A percentile compares a stretch with the other conserved stretches of the same genome.
Conservation (phyloP, 139 green algal genomes). For the Diplosphaera chodatii region DNA sequence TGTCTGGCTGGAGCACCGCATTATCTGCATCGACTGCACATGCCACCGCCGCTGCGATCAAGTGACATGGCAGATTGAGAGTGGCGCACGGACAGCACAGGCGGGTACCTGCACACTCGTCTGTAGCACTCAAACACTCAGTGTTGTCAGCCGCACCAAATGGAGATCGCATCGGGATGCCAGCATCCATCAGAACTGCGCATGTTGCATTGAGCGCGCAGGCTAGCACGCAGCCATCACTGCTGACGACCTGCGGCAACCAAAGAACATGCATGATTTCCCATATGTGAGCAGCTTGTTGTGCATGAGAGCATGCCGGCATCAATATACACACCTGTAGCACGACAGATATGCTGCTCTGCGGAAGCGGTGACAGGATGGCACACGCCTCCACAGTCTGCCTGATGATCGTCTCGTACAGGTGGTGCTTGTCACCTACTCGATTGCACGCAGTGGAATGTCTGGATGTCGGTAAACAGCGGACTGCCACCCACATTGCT, state of each 20-base stretch:
- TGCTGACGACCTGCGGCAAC: slow-evolving; percentile 42
- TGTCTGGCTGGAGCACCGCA: slow-evolving; percentile 28
- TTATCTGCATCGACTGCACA: slow-evolving; percentile 12
- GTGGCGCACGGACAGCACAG: too few species aligned
- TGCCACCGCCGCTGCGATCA: slow-evolving; percentile 25
- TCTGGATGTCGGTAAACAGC: background rate
- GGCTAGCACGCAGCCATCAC: slow-evolving; percentile 55
- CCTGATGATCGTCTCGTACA: slow-evolving; percentile 42
- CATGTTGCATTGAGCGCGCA: slow-evolving; percentile 61
- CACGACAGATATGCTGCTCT: slow-evolving; percentile 45
- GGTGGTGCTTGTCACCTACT: slow-evolving; percentile 26
- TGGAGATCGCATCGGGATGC: slow-evolving; percentile 46
- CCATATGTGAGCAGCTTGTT: too few species aligned
- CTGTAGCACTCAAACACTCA: too few species aligned
- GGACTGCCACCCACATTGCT: too few species aligned
- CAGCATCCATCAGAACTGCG: slow-evolving; percentile 65
- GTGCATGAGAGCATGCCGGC: too few species aligned
- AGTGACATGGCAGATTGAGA: too few species aligned
- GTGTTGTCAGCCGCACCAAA: slow-evolving; percentile 34
- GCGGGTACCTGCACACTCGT: too few species aligned
- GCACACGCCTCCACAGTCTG: slow-evolving; percentile 16
- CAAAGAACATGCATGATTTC: background rate
- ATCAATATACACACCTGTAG: slow-evolving; percentile 35
- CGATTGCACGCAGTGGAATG: background rate
- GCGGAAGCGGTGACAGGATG: slow-evolving; percentile 32